Evolutionary conservation across 148 eudicot genomes (phyloP).

Genomic region (Rhododendron henanense): DNA sequence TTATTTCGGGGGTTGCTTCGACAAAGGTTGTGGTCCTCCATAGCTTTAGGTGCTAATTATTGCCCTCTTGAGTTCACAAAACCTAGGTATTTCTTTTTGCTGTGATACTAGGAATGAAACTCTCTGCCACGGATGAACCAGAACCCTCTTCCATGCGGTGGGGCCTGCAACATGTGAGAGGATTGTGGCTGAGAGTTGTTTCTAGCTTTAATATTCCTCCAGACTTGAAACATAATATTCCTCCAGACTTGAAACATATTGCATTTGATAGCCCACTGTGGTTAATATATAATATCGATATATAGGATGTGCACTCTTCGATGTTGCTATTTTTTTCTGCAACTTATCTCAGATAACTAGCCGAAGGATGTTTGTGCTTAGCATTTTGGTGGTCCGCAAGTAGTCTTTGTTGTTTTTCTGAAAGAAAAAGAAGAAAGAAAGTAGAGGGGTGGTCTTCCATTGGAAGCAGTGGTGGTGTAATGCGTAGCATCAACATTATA

Average conservation of each 20-base stretch:
- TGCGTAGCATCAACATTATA: background rate
- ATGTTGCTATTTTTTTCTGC: background rate
- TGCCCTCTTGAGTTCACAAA: background rate
- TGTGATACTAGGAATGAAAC: background rate
- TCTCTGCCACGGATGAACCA: background rate
- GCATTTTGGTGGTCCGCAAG: background rate
- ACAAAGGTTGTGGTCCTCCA: background rate
- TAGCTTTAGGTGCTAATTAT: background rate
- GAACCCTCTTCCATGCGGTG: background rate
- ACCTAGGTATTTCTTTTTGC: background rate
- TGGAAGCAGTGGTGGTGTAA: conserved; percentile 2
- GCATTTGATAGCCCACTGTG: background rate
- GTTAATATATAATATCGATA: background rate
- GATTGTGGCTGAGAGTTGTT: background rate
- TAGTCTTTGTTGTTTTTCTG: background rate
- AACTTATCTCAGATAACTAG: background rate
- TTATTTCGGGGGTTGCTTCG: background rate
- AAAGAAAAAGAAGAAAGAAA: background rate
- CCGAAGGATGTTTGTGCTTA: background rate
- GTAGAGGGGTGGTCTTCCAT: background rate
- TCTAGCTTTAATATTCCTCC: background rate
- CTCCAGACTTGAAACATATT: background rate
- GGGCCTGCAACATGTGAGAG: background rate
- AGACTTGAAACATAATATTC: background rate
- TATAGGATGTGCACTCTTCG: background rate